Percentiles rank a stretch among this genome's conserved stretches.
Evolutionary conservation across 2,329 filamentous ascomycete genomes (phyloP).

Genomic region (Penicillium rolfsii): DNA sequence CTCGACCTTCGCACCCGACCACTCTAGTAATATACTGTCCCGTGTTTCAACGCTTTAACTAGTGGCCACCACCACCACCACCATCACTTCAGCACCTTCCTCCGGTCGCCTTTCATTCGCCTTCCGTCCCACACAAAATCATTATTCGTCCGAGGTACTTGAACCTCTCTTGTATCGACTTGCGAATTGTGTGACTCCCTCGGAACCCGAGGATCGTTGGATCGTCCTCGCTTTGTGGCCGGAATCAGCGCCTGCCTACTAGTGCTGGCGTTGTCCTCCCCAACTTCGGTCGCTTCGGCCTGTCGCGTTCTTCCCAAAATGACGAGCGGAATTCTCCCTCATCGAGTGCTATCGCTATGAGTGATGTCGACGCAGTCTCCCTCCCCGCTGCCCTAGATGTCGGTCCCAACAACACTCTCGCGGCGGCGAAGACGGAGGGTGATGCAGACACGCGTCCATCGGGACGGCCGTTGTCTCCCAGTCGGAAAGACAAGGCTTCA

Average conservation of each 20-base stretch:
- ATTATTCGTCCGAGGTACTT: background rate
- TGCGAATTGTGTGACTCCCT: background rate
- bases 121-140: background rate
- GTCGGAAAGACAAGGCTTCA: conserved; percentile 21
- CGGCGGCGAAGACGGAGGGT: conserved; percentile 36
- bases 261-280: conserved; percentile 41
- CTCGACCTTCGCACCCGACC: background rate
- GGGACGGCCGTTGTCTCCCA: conserved; percentile 28
- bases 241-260: conserved; percentile 40
- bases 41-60: background rate
- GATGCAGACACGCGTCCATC: conserved; percentile 15
- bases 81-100: background rate
- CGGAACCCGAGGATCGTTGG: background rate
- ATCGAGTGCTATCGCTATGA: conserved; percentile 52
- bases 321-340: conserved; percentile 46
- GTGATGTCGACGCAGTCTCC: conserved; percentile 50
- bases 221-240: conserved; percentile 25
- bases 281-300: conserved; percentile 29
- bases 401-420: conserved; percentile 36
- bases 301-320: conserved; percentile 48
- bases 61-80: conserved; percentile 2
- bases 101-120: conserved; percentile 1
- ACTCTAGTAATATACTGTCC: conserved; percentile 1
- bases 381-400: conserved; percentile 44
- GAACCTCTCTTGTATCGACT: background rate